Base-by-base conservation (phyloP, 305 asterid species). In the Plantago lanceolata region DNA sequence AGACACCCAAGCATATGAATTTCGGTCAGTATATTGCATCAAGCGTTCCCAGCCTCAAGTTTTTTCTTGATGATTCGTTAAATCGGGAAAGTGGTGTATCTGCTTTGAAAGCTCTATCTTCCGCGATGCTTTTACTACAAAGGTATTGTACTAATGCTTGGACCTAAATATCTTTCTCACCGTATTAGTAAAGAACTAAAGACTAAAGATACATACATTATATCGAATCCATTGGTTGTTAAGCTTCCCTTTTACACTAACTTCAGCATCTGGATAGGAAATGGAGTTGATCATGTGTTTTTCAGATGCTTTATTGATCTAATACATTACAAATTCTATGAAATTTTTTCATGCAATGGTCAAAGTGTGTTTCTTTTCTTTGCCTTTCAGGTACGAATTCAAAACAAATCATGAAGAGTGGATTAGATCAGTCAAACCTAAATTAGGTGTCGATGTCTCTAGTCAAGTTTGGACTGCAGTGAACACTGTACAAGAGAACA, bases 391-490 rank as follows among this genome's bases (percentile, higher is more conserved):
- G 48, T 76, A 83, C 19, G 99, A 89, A 79, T 93, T 89, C 79
- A 87, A 78, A 75, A 83, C 85, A 64, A 84, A 87, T 85, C 84
- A 87, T 65, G 96, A 83, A 75, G 99, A 79, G 75, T 89, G 99
- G 99, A 63, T 84, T 57, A 83, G 73, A 69, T 78, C 88, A 47
- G 84, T 75, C 71, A 89, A 89, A 78, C 89, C 89, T 59, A 87
- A 78, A 76, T 79, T 89, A 61, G 81, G 77, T 35, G 79, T 82
- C 60, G 76, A 77, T 66, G 78, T 80, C 59, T 84, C 95, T 51
- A 78, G 49, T 66, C 72, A 70, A 75, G 82, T 86, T 74, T 66
- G 78, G 81, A 85, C 79, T 48, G 85, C 94, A 73, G 64, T 84
- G 69, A 78, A 74, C 62, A 56, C 79, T 57, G 72, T 73, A 65